A percentile compares a stretch with the other conserved stretches of the same genome.
phyloP scores from a whole-genome alignment of 2,329 filamentous ascomycete species.

The Fusarium praegraminearum region DNA sequence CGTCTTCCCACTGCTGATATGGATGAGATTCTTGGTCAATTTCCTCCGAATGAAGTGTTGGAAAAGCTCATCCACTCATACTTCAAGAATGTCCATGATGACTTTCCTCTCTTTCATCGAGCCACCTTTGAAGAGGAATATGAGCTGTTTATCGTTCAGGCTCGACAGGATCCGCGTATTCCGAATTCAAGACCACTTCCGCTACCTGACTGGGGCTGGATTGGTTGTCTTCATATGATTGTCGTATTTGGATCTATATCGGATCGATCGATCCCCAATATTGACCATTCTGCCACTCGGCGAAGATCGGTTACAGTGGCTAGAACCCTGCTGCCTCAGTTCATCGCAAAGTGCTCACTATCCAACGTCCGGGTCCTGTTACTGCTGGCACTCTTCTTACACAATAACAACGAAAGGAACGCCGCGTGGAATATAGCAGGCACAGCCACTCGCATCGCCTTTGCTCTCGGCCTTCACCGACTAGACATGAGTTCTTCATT shows the following conservation, averaged over 20 bases:
- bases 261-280: conserved; percentile 36
- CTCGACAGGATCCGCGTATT: conserved; percentile 11
- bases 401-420: conserved; percentile 56
- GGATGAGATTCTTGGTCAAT: conserved; percentile 47
- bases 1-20: conserved; percentile 44
- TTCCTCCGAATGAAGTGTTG: conserved; percentile 46
- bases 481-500: conserved; percentile 49
- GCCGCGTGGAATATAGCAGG: conserved; percentile 54
- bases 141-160: conserved; percentile 47
- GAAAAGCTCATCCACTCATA: conserved; percentile 52
- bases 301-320: conserved; percentile 27
- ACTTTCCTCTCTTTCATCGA: conserved; percentile 54
- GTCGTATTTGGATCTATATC: conserved; percentile 53
- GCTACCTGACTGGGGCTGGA: conserved; percentile 51
- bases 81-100: conserved; percentile 53
- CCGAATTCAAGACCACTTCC: conserved; percentile 17
- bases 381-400: conserved; percentile 49
- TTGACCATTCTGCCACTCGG: conserved; percentile 48
- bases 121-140: conserved; percentile 53
- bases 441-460: conserved; percentile 50
- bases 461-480: conserved; percentile 51
- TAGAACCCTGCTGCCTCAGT: conserved; percentile 23
- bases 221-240: conserved; percentile 55
- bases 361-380: conserved; percentile 31
- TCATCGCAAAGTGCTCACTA: conserved; percentile 37